Conservation (phyloP, 2,329 filamentous ascomycete species). For the Aspergillus sp. region DNA sequence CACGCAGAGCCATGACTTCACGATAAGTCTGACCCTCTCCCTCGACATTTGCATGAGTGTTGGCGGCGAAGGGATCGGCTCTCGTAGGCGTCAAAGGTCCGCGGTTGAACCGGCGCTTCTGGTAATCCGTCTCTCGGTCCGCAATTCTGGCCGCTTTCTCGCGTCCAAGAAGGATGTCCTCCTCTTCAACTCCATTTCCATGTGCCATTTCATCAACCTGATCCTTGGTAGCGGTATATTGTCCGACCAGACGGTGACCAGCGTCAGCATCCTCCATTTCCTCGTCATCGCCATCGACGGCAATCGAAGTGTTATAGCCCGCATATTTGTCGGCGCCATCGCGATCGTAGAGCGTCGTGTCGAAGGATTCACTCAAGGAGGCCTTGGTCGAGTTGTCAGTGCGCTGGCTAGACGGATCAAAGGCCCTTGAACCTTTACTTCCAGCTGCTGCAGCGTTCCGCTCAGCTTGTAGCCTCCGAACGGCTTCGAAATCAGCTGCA, state of each 20-base stretch:
- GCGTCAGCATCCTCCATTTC: slow-evolving; percentile 69
- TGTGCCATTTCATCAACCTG: slow-evolving; percentile 92
- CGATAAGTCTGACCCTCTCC: slow-evolving; percentile 78
- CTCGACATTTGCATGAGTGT: slow-evolving; percentile 59
- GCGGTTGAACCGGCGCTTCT: slow-evolving; percentile 89
- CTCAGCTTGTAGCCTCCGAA: slow-evolving; percentile 85
- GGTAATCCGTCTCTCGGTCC: slow-evolving; percentile 94
- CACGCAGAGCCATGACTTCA: slow-evolving; percentile 82
- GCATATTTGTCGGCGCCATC: slow-evolving; percentile 73
- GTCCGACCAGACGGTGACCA: slow-evolving; percentile 75
- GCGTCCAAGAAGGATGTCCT: slow-evolving; percentile 75
- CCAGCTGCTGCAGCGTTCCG: slow-evolving; percentile 71
- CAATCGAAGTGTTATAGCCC: slow-evolving; percentile 86
- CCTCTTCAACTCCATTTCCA: slow-evolving; percentile 80
- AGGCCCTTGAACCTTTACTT: slow-evolving; percentile 75
- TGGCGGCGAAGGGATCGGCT: slow-evolving; percentile 76
- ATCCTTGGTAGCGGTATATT: slow-evolving; percentile 87
- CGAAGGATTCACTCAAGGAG: slow-evolving; percentile 79
- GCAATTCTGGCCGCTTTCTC: slow-evolving; percentile 88
- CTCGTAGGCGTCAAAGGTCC: slow-evolving; percentile 71
- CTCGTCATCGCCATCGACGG: slow-evolving; percentile 69
- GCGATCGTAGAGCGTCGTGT: slow-evolving; percentile 78
- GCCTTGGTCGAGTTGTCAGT: slow-evolving; percentile 80
- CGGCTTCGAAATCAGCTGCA: slow-evolving; percentile 73
- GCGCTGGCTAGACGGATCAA: slow-evolving; percentile 73